phyloP scores from a whole-genome alignment of 805 yeast species.

The Yarrowia bubula region DNA sequence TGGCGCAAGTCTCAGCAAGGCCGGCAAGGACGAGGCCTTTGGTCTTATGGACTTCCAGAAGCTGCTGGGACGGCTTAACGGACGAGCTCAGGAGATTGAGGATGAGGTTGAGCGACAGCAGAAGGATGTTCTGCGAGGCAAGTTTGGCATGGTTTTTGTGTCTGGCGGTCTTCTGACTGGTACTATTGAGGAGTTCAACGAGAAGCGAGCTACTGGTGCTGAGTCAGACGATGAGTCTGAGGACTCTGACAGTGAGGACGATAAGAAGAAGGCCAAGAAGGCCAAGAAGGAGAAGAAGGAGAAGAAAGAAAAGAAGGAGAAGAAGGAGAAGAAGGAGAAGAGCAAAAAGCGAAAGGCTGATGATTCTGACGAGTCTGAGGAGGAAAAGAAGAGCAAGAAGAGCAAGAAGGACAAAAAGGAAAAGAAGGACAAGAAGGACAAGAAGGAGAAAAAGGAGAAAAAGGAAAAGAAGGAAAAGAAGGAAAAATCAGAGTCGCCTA shows the following conservation, averaged over 20 bases:
- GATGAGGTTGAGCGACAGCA: constrained; percentile 58
- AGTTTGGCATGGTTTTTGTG: constrained; percentile 84
- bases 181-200: constrained; percentile 67
- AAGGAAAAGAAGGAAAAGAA: constrained; percentile 38
- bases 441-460: constrained; percentile 35
- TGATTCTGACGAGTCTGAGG: constrained; percentile 30
- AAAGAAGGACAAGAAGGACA: constrained; percentile 35
- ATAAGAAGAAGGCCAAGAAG: constrained; percentile 21
- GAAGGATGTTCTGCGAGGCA: constrained; percentile 70
- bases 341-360: constrained; percentile 35
- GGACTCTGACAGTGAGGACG: constrained; percentile 25
- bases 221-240: constrained; percentile 41
- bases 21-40: constrained; percentile 74
- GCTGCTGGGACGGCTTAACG: constrained; percentile 83
- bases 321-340: constrained; percentile 33
- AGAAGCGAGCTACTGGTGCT: constrained; percentile 27
- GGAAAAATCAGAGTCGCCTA: constrained; percentile 31
- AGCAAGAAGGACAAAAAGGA: constrained; percentile 36
- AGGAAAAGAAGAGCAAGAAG: constrained; percentile 36
- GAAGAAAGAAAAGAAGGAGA: constrained; percentile 38
- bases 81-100: constrained; percentile 62
- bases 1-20: constrained; percentile 61
- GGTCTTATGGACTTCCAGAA: constrained; percentile 93
- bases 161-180: constrained; percentile 80
- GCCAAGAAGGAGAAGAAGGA: constrained; percentile 30